These are phyloP conservation scores for Manihot esculenta DNA, from an alignment of 441 rosid genomes.

Conservation along the genomic window DNA sequence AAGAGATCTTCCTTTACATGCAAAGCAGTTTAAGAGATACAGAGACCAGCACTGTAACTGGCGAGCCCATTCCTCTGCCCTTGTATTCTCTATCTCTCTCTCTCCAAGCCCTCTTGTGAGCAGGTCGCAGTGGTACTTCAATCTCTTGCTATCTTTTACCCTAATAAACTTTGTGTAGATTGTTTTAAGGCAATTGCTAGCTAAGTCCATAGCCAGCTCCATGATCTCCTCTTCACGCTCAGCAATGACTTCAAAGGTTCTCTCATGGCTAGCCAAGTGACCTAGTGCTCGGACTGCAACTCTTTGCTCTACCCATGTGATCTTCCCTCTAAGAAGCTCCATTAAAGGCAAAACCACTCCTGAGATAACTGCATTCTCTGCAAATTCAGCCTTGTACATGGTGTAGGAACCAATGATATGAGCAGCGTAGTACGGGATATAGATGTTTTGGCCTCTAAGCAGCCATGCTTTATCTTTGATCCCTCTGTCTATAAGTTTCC, in stretches of 20 bases:
- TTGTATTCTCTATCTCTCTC: slow-evolving; percentile 46
- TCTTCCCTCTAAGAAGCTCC: slow-evolving; percentile 74
- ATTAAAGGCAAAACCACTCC: slow-evolving; percentile 59
- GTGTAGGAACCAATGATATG: slow-evolving; percentile 80
- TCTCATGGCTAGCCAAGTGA: slow-evolving; percentile 64
- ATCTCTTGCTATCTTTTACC: slow-evolving; percentile 46
- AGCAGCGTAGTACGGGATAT: slow-evolving; percentile 82
- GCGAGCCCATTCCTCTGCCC: slow-evolving; percentile 83
- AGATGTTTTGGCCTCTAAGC: slow-evolving; percentile 68
- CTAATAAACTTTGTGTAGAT: slow-evolving; percentile 52
- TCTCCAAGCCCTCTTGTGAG: slow-evolving; percentile 75
- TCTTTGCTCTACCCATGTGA: slow-evolving; percentile 90
- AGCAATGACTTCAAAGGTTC: slow-evolving; percentile 53
- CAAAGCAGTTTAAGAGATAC: slow-evolving; percentile 69
- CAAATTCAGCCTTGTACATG: slow-evolving; percentile 59
- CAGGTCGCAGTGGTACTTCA: slow-evolving; percentile 67
- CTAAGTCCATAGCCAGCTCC: slow-evolving; percentile 47
- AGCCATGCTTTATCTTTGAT: slow-evolving; percentile 59
- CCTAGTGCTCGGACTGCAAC: slow-evolving; percentile 77
- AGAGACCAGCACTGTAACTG: slow-evolving; percentile 83
- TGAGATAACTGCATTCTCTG: slow-evolving; percentile 51
- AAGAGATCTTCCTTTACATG: slow-evolving; percentile 46
- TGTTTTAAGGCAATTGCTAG: slow-evolving; percentile 40
- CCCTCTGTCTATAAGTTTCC: slow-evolving; percentile 55
- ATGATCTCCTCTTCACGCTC: slow-evolving; percentile 50